Base-by-base conservation (phyloP, 2,329 filamentous ascomycete species). In the Cladorrhinum sp. region DNA sequence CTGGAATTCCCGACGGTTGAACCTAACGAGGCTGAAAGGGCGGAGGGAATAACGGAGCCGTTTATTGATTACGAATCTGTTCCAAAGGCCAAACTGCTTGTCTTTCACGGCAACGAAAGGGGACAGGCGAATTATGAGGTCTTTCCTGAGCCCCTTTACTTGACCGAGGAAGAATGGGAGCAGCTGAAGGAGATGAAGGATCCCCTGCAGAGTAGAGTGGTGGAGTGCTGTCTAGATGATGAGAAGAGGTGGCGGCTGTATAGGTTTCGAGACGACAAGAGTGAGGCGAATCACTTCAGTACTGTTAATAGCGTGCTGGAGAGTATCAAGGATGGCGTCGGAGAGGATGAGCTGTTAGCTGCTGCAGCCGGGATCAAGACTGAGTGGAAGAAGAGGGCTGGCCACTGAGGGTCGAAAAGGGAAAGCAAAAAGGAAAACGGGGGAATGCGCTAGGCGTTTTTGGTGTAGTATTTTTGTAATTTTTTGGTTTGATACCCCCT, bases 261-360 rank as follows among this genome's bases (percentile, higher is more conserved):
- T 67, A 87, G 93, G 27, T 93, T 97, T 75, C 84, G 95, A 56
- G 93, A 98, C 70, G 95, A 99, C 75, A 99, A 99, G 77, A 79
- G 81, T 25, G 89, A 96, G 66, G 92, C 91, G 0, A 99, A 99
- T 70, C 93, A 98, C 75, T 88, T 90, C 62, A 87, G 80, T 18
- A 93, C 91, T 0, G 91, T 97, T 1, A 80, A 87, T 24, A 96
- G 90, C 72, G 95, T 99, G 3, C 82, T 97, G 61, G 88, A 93
- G 65, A 96, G 91, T 74, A 98, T 99, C 67, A 83, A 86, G 62
- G 92, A 97, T 69, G 87, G 86, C 1, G 92, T 99, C 10, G 90
- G 86, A 0, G 86, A 96, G 75, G 81, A 90, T 60, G 92, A 99
- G 70, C 80, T 99, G 32, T 81, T 93, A 50, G 81, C 77, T 1